phyloP scores from a whole-genome alignment of 495 filamentous ascomycete species.

The Collariella sp. region DNA sequence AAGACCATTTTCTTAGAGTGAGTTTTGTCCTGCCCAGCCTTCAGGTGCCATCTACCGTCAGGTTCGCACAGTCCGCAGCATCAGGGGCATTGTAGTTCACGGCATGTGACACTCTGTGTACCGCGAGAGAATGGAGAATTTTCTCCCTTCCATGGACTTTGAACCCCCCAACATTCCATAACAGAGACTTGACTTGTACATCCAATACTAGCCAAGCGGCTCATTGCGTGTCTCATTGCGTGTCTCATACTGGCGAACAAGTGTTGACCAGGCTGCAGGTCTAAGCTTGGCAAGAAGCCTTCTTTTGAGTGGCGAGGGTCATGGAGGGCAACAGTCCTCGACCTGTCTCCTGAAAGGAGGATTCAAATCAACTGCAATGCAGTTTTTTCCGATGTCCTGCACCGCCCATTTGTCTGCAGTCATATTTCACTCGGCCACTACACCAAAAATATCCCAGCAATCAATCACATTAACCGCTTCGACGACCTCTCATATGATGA shows the following conservation, averaged over 20 bases:
- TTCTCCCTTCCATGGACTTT: not conserved
- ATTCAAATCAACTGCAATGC: slow-evolving; percentile 57
- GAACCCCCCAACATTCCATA: too few species aligned
- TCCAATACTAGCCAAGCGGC: not conserved
- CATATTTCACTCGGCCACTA: slow-evolving; percentile 61
- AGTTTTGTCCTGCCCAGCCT: slow-evolving; percentile 29
- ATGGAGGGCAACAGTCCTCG: slow-evolving; percentile 76
- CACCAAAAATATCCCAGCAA: slow-evolving; percentile 56
- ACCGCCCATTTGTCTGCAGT: slow-evolving; percentile 87
- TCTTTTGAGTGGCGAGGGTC: slow-evolving; percentile 69
- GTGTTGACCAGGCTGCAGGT: slow-evolving; percentile 18
- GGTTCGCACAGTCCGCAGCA: not conserved
- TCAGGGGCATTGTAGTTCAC: not conserved
- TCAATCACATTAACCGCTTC: slow-evolving; percentile 66
- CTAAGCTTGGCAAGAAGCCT: slow-evolving; percentile 12
- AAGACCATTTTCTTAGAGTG: slow-evolving; percentile 80
- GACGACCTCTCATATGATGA: slow-evolving; percentile 59
- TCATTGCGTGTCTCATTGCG: not conserved
- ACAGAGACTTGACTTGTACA: not conserved
- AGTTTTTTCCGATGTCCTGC: slow-evolving; percentile 85
- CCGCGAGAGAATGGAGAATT: not conserved
- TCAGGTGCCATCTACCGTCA: not conserved
- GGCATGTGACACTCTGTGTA: too few species aligned
- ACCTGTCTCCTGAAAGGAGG: slow-evolving; percentile 42
- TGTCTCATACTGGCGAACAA: not conserved